Evolutionary conservation across 2,329 filamentous ascomycete genomes (phyloP), one percentile per base, ranked within the genome.

Genomic region (Orbilia oligospora): DNA sequence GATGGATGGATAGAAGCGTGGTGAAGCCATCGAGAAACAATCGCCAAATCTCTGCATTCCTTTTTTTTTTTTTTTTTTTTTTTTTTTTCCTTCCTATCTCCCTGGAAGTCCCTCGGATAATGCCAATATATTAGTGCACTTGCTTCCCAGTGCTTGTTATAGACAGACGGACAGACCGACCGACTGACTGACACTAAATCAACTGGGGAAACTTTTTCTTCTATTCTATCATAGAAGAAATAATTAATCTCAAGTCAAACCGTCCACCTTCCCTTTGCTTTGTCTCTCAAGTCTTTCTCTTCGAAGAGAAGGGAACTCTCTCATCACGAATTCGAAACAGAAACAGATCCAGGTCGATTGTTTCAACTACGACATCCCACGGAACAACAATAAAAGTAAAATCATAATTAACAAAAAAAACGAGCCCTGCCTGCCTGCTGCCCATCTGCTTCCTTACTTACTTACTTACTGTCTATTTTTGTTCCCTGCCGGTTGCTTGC

Each of bases 161-260:
- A 56, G 41, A 18, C n/a, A 46, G 41, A 46, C 41, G 27, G 27
- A 30, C 27, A 6, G 27, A 30, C 27, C 3, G 27, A 30, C n/a
- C n/a, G n/a, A n/a, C n/a, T 10, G 44, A 46, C 44, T 20, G 53
- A 22, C 46, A 38, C 41, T 22, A n/a, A n/a, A n/a, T n/a, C n/a
- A 48, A 18, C 22, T 49, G 30, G 38, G 46, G 49, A 44, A n/a
- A n/a, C n/a, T n/a, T 44, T 44, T 44, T 53, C 64, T 71, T 53
- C 55, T n/a, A 67, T 71, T 53, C 53, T n/a, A 67, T 77, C 58
- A 65, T 71, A 71, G 66, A 70, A 65, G n/a, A n/a, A n/a, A n/a
- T n/a, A n/a, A n/a, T n/a, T 22, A 24, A 49, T 61, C 65, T 30
- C 27, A 51, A 65, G 65, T 61, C 66, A 20, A 58, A 58, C 51